Base-by-base conservation (phyloP, 352 stramenopile genomes). In the Phytophthora chlamydospora region DNA sequence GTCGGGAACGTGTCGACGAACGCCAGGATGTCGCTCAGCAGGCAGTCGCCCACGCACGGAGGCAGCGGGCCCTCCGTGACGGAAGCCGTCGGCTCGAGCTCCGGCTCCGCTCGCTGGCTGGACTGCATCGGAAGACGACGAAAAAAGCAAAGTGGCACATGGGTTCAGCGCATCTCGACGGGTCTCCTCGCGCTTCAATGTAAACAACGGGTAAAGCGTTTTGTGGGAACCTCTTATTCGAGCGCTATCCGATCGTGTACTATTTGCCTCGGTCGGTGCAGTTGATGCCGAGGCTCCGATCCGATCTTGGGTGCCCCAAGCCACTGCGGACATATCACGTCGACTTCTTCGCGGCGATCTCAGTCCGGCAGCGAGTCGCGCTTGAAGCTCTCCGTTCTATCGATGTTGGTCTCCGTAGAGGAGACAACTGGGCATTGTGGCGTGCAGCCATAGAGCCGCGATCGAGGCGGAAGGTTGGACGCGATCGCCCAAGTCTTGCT, bases 1-100 rank as follows among this genome's bases (percentile, higher is more conserved):
- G 43, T 31, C 24, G 62, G 62, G 48, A 71, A 71, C 14, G 62
- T 58, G 56, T 71, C 62, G 19, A 71, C 62, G 57, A 71, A 71
- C 27, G 62, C 56, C 42, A 71, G n/a, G 10, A 71, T 38, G 24
- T 66, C 48, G 32, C 36, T 39, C 19, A 71, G 47, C 6, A 42
- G n/a, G 11, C 32, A 10, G 32, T 56, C 55, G 55, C 58, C 19
- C 29, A 36, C 45, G 24, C 13, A 24, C 12, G 21, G 21, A 27
- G 24, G 27, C 13, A 21, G 40, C 35, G 35, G 17, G 40, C 6
- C 19, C 4, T 29, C 39, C n/a, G 17, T 19, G n/a, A 24, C 21
- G 21, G 21, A 24, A 11, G 27, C n/a, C 39, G n/a, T 13, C 36
- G 44, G 60, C 34, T 64, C 46, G 17, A 47, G 19, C 39, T 63